Percentiles rank a stretch among this genome's conserved stretches.
phyloP scores from a whole-genome alignment of 2,329 filamentous ascomycete genomes.

The Colletotrichum sp. region DNA sequence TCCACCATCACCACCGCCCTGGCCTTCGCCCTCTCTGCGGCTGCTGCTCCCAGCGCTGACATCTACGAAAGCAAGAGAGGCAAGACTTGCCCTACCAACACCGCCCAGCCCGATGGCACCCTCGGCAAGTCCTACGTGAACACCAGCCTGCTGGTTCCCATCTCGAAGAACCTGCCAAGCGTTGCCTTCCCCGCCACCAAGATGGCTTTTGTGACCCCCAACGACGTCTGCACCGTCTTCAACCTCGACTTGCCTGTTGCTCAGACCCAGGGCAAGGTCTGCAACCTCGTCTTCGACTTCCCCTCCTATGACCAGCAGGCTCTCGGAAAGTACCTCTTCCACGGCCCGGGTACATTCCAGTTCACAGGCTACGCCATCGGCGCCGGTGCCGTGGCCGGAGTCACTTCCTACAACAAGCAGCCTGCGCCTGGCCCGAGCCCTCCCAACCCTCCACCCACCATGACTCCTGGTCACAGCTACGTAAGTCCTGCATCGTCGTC shows the following conservation, averaged over 20 bases:
- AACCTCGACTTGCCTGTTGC: constrained; percentile 15
- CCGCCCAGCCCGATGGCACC: constrained; percentile 12
- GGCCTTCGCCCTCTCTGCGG: background rate
- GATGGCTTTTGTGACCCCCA: background rate
- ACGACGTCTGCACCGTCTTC: constrained; percentile 16
- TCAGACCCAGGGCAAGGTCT: constrained; percentile 14
- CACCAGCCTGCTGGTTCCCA: constrained; percentile 8
- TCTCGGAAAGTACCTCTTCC: background rate
- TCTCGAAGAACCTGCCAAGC: constrained; percentile 1
- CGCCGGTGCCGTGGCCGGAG: constrained; percentile 14
- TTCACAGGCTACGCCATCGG: constrained; percentile 17
- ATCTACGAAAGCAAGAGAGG: background rate
- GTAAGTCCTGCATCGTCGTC: background rate
- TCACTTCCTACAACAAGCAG: constrained; percentile 5
- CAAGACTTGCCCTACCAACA: background rate
- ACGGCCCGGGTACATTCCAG: constrained; percentile 3
- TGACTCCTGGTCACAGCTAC: constrained; percentile 14
- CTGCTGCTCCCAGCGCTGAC: background rate
- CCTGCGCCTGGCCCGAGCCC: constrained; percentile 14
- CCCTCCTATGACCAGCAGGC: background rate
- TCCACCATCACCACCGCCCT: background rate
- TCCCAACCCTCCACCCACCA: constrained; percentile 6
- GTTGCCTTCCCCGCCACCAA: constrained; percentile 1
- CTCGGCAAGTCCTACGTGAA: background rate
- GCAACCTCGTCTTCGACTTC: constrained; percentile 18